Percentiles rank a stretch among this genome's conserved stretches.
Evolutionary conservation across 2,329 filamentous ascomycete genomes (phyloP).

Genomic region (Talaromyces piceae): DNA sequence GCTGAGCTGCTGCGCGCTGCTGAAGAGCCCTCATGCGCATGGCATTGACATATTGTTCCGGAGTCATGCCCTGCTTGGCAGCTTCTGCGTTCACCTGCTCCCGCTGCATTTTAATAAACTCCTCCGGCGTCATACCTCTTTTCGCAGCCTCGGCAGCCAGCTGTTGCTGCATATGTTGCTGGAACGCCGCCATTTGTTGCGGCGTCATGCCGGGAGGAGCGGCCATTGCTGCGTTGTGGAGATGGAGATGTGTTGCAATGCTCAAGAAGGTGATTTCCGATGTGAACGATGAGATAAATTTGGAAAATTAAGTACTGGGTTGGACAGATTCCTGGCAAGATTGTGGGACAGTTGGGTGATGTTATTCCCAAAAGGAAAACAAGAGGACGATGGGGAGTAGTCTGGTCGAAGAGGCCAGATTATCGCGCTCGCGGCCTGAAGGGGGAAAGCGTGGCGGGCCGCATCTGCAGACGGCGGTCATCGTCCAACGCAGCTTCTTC

Average conservation of each 20-base stretch:
- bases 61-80: slow-evolving; percentile 46
- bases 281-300: neutral
- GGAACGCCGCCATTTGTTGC: slow-evolving; percentile 64
- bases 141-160: slow-evolving; percentile 75
- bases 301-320: neutral
- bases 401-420: slow-evolving; percentile 10
- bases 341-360: neutral
- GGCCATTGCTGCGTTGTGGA: slow-evolving; percentile 22
- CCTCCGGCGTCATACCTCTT: slow-evolving; percentile 72
- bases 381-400: neutral
- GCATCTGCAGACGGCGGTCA: neutral
- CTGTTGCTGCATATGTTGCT: slow-evolving; percentile 63
- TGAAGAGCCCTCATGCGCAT: slow-evolving; percentile 41
- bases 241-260: slow-evolving; percentile 5
- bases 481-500: neutral
- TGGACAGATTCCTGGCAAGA: neutral
- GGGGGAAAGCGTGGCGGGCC: slow-evolving; percentile 7
- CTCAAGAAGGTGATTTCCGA: neutral
- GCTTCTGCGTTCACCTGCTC: slow-evolving; percentile 40
- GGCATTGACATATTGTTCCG: slow-evolving; percentile 42
- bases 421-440: slow-evolving; percentile 5
- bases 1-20: slow-evolving; percentile 32
- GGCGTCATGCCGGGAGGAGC: slow-evolving; percentile 53
- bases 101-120: slow-evolving; percentile 63
- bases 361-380: neutral